These are phyloP conservation scores for Pseudocercospora crystallina DNA, from an alignment of 2,329 filamentous ascomycete genomes.

Conservation along the genomic window DNA sequence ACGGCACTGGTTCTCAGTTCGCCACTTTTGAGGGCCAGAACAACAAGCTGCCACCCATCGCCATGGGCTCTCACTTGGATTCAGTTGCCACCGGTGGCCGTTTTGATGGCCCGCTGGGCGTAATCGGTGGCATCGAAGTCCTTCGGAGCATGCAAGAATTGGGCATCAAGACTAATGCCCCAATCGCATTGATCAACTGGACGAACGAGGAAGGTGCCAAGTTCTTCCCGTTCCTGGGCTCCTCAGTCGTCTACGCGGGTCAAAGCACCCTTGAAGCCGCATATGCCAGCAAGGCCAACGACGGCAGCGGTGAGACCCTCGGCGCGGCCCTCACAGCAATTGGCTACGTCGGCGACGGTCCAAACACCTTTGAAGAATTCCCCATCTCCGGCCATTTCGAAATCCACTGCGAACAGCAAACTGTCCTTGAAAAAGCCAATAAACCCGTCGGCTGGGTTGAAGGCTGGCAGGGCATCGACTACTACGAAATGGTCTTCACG, in stretches of 20 bases:
- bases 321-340: conserved; percentile 34
- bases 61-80: conserved; percentile 29
- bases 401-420: conserved; percentile 29
- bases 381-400: conserved; percentile 31
- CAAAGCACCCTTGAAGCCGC: conserved; percentile 27
- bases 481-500: conserved; percentile 13
- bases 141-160: conserved; percentile 34
- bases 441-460: conserved; percentile 27
- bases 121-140: conserved; percentile 22
- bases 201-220: conserved; percentile 32
- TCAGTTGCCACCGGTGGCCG: conserved; percentile 23
- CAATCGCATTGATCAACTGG: conserved; percentile 31
- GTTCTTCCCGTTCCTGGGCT: conserved; percentile 23
- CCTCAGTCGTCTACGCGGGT: conserved; percentile 28
- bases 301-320: conserved; percentile 25
- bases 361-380: conserved; percentile 24
- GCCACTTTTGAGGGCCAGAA: conserved; percentile 25
- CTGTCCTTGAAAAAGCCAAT: conserved; percentile 20
- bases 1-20: conserved; percentile 30
- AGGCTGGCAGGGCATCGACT: conserved; percentile 30
- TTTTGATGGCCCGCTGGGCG: conserved; percentile 23
- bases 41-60: conserved; percentile 27
- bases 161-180: conserved; percentile 26
- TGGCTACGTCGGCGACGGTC: conserved; percentile 35
- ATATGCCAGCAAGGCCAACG: conserved; percentile 25